These are phyloP conservation scores for Kwoniella botswanensis DNA, from an alignment of 768 basidiomycete species.

Conservation along the genomic window DNA sequence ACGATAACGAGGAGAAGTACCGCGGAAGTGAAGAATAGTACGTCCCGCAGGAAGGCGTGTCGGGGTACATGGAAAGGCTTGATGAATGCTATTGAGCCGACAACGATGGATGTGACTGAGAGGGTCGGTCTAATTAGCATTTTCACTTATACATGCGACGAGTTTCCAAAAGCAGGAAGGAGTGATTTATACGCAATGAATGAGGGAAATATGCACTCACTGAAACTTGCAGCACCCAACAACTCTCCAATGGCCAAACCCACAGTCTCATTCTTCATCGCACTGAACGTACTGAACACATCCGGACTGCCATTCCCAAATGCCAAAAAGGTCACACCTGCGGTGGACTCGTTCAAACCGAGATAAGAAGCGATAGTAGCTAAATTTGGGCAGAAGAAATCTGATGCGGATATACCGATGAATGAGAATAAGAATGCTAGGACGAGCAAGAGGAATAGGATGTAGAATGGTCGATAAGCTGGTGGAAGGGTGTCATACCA, in stretches of 20 bases:
- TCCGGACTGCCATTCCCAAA: slow-evolving; percentile 98
- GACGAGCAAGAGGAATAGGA: slow-evolving; percentile 28
- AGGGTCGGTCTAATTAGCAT: not conserved
- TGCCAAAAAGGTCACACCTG: slow-evolving; percentile 94
- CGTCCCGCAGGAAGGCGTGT: slow-evolving; percentile 85
- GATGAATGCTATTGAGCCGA: slow-evolving; percentile 97
- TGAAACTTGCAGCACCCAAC: slow-evolving; percentile 92
- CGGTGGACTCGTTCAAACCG: slow-evolving; percentile 87
- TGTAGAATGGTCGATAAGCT: slow-evolving; percentile 27
- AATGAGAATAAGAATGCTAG: slow-evolving; percentile 85
- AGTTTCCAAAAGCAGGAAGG: too few species aligned
- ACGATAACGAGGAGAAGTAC: slow-evolving; percentile 76
- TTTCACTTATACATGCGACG: too few species aligned
- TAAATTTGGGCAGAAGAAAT: slow-evolving; percentile 97
- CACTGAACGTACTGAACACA: slow-evolving; percentile 92
- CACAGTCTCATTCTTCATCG: slow-evolving; percentile 82
- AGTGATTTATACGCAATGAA: not conserved
- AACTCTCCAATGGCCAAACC: slow-evolving; percentile 92
- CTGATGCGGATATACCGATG: slow-evolving; percentile 90
- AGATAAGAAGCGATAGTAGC: slow-evolving; percentile 84
- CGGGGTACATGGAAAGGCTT: slow-evolving; percentile 86
- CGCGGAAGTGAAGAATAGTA: slow-evolving; percentile 89
- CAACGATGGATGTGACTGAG: slow-evolving; percentile 83
- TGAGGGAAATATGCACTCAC: slow-evolving; percentile 26
- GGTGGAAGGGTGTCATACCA: slow-evolving; percentile 25